These are phyloP conservation scores for Petunia hybrid DNA, from an alignment of 305 asterid species.

Conservation along the genomic window DNA sequence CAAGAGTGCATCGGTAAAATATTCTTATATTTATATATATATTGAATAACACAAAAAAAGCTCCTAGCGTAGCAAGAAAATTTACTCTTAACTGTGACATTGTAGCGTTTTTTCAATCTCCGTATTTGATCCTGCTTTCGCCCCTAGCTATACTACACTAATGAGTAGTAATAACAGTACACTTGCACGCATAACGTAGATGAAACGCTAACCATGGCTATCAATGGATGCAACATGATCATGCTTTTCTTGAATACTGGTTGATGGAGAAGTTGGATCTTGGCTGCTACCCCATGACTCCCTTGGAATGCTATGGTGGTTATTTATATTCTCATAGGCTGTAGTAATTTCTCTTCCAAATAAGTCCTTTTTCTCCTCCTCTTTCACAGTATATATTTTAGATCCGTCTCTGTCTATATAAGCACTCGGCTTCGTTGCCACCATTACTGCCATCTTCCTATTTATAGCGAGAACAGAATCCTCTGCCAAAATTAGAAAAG, in stretches of 20 bases:
- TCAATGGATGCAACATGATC: neutral
- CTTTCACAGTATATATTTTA: neutral
- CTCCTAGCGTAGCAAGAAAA: too few relatives aligned
- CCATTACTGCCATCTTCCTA: neutral
- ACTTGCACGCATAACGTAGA: too few relatives aligned
- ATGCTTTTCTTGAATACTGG: neutral
- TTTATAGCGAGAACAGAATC: neutral
- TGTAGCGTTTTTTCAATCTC: too few relatives aligned
- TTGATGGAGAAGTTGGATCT: neutral
- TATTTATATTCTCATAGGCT: neutral
- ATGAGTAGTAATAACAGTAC: too few relatives aligned
- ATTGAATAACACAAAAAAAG: too few relatives aligned
- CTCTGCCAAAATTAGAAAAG: neutral
- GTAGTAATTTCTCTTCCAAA: neutral
- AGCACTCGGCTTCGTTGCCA: neutral
- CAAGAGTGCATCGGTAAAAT: too few relatives aligned
- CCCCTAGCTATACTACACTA: too few relatives aligned
- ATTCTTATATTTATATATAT: too few relatives aligned
- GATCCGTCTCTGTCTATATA: neutral
- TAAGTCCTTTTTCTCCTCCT: neutral
- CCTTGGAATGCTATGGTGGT: neutral
- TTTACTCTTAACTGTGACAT: too few relatives aligned
- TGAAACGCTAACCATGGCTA: too few relatives aligned
- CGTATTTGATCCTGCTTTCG: too few relatives aligned
- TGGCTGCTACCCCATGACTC: constrained; percentile 5